phyloP scores from a whole-genome alignment of 2,329 filamentous ascomycete species.

The Fusarium oxysporum region DNA sequence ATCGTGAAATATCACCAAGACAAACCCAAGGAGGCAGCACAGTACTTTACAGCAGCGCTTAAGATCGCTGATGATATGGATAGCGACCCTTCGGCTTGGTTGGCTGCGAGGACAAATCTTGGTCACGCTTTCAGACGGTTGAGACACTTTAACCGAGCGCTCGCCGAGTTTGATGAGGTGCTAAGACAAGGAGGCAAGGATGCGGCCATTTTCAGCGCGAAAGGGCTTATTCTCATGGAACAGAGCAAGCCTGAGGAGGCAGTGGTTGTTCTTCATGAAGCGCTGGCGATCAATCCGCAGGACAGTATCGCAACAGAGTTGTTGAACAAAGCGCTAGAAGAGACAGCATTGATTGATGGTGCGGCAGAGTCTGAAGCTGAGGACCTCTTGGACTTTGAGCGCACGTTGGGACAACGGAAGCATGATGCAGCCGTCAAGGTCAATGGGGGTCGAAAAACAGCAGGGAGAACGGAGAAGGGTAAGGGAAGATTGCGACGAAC shows the following conservation, averaged over 20 bases:
- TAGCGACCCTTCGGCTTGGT: constrained; percentile 83
- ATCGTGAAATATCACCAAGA: constrained; percentile 96
- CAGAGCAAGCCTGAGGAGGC: constrained; percentile 80
- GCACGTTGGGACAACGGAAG: constrained; percentile 61
- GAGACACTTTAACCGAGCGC: constrained; percentile 74
- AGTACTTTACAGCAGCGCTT: constrained; percentile 82
- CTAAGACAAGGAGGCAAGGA: constrained; percentile 85
- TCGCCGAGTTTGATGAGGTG: constrained; percentile 88
- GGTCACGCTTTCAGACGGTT: constrained; percentile 86
- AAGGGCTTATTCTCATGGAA: constrained; percentile 87
- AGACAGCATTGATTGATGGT: constrained; percentile 63
- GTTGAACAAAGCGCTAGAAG: constrained; percentile 76
- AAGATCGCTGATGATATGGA: constrained; percentile 83
- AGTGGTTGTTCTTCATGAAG: constrained; percentile 85
- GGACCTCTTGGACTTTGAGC: constrained; percentile 63
- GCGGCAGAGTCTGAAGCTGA: constrained; percentile 61
- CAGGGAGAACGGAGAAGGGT: constrained; percentile 53
- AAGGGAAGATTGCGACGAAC: constrained; percentile 57
- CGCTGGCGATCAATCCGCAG: constrained; percentile 80
- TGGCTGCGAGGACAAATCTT: constrained; percentile 87
- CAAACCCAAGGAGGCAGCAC: constrained; percentile 78
- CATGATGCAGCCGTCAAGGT: constrained; percentile 55
- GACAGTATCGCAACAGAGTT: constrained; percentile 85
- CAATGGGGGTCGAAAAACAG: constrained; percentile 46
- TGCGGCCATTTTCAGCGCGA: constrained; percentile 80